Evolutionary conservation across 2,329 filamentous ascomycete genomes (phyloP), one percentile per base, ranked within the genome.

Genomic region (Rhynchosporium agropyri): DNA sequence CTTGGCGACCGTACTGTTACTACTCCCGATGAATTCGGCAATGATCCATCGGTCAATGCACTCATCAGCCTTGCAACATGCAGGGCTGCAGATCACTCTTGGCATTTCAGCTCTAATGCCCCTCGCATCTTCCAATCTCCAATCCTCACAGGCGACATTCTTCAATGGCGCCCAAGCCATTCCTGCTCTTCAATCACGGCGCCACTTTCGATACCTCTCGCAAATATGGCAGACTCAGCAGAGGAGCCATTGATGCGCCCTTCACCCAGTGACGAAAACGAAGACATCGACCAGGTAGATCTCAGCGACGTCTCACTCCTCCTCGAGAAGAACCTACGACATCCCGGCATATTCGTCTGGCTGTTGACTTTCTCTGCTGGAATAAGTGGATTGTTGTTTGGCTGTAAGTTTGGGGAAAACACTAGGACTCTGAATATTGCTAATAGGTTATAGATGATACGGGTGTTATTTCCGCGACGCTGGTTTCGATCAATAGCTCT

Each of bases 301-400:
- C 57, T 68, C 13, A 60, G 56, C 43, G 68, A 71, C 54, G 69
- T 71, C 1, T 69, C 69, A 9, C 61, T 71, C 5, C 62, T 71
- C 2, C 64, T 72, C 3, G 69, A 73, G 57, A 73, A 74, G 69
- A 73, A 71, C 49, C 55, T 72, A 5, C 61, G 54, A 40, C 63
- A 70, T 9, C 73, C 73, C 2, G 72, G 83, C 2, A 58, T 79
- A 26, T 88, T 86, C 66, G 79, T 89, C 38, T 84, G 86, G 79
- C 72, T 85, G 13, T 76, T 90, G 65, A 88, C 86, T 3, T 76
- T 88, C 56, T 84, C 85, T 10, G 87, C 87, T 10, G 85, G 87
- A 4, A 87, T 89, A 59, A 88, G 85, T 68, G 87, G 87, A 6
- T 77, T 90, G 0, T 72, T 90, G 0, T 89, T 90, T 77, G 87